phyloP scores from a whole-genome alignment of 495 filamentous ascomycete genomes.

The Talaromyces nanjingensis region DNA sequence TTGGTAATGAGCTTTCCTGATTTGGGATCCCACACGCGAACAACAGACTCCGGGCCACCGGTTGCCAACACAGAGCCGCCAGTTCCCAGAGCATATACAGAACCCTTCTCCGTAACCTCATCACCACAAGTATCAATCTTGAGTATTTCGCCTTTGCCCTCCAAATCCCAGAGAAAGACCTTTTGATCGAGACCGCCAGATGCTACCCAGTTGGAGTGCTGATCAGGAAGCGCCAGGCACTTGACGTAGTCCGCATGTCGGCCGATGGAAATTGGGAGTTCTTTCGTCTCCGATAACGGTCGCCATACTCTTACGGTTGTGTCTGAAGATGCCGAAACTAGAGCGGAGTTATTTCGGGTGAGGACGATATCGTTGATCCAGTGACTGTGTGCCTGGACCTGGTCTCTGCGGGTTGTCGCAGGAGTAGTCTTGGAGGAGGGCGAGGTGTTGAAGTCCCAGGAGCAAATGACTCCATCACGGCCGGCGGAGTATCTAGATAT shows the following conservation, averaged over 20 bases:
- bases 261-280: conserved; percentile 74
- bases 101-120: conserved; percentile 81
- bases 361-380: conserved; percentile 98
- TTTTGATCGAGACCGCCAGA: conserved; percentile 94
- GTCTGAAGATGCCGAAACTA: conserved; percentile 94
- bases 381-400: conserved; percentile 96
- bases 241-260: conserved; percentile 96
- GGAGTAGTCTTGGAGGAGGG: conserved; percentile 26
- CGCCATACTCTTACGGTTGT: conserved; percentile 93
- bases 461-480: conserved; percentile 90
- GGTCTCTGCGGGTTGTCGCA: conserved; percentile 68
- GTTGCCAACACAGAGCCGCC: conserved; percentile 74
- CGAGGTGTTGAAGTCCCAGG: conserved; percentile 73
- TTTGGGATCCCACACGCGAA: conserved; percentile 86
- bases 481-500: conserved; percentile 80
- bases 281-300: conserved; percentile 62
- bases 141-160: conserved; percentile 74
- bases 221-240: conserved; percentile 71
- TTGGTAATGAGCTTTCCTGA: conserved; percentile 89
- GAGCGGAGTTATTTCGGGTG: conserved; percentile 68
- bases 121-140: conserved; percentile 77
- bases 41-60: conserved; percentile 89
- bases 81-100: conserved; percentile 82
- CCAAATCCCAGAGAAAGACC: conserved; percentile 87
- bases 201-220: conserved; percentile 77